These are phyloP conservation scores for Umbellularia californica DNA, from an alignment of 164 flowering plant genomes.

Conservation along the genomic window DNA sequence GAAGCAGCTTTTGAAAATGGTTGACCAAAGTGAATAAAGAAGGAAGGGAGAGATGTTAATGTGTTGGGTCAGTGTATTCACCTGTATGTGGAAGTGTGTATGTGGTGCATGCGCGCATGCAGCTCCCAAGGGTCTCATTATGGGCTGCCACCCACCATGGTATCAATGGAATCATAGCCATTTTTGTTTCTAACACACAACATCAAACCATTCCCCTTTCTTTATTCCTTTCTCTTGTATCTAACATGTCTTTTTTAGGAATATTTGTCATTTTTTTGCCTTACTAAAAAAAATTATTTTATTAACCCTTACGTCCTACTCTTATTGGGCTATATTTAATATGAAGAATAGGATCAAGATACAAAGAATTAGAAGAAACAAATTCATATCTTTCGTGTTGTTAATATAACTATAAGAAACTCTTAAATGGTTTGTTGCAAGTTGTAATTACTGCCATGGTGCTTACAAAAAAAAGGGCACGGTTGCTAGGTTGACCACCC, in stretches of 20 bases:
- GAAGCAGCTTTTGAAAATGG: neutral
- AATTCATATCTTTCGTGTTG: no score
- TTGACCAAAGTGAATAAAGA: neutral
- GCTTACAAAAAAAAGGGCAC: no score
- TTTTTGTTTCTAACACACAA: conserved; percentile 8
- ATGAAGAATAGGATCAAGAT: no score
- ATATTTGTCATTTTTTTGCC: neutral
- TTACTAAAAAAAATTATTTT: no score
- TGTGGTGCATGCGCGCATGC: conserved; percentile 37
- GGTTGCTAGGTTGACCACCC: no score
- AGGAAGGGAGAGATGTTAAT: neutral
- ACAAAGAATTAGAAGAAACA: no score
- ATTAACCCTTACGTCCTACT: no score
- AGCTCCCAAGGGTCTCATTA: conserved; percentile 23
- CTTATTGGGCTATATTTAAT: no score
- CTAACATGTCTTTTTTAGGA: neutral
- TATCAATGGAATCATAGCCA: conserved; percentile 15
- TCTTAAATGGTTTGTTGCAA: no score
- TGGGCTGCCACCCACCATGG: conserved; percentile 23
- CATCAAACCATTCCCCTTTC: conserved; percentile 17
- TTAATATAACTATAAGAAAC: no score
- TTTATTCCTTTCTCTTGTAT: neutral
- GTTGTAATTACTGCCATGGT: no score
- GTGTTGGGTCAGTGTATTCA: neutral
- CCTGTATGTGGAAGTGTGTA: conserved; percentile 5